These are phyloP conservation scores for Phanerochaete carnosa DNA, from an alignment of 768 basidiomycete genomes.

Conservation along the genomic window DNA sequence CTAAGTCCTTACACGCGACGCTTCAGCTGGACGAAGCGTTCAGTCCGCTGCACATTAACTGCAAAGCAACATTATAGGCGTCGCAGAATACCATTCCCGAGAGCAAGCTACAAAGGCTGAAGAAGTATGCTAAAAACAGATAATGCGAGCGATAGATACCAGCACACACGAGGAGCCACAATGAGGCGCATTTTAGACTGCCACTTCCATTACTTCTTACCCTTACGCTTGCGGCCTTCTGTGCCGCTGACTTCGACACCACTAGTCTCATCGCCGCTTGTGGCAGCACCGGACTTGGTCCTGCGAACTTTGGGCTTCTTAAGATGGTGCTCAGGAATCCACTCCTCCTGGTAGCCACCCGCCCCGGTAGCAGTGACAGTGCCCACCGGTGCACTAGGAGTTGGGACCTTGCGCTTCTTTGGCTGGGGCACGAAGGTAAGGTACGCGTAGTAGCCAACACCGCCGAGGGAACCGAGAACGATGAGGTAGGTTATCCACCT, in stretches of 20 bases:
- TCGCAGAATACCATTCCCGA: neutral
- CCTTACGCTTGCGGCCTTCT: constrained; percentile 47
- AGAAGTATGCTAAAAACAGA: neutral
- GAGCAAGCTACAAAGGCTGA: neutral
- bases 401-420: constrained; percentile 52
- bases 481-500: constrained; percentile 68
- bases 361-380: constrained; percentile 62
- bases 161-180: neutral
- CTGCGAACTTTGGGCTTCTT: constrained; percentile 60
- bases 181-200: constrained; percentile 10
- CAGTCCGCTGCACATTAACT: too few relatives aligned
- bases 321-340: constrained; percentile 90
- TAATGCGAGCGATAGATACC: constrained; percentile 6
- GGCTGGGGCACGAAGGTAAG: constrained; percentile 59
- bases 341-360: constrained; percentile 80
- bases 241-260: constrained; percentile 35
- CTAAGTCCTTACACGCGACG: neutral
- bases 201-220: constrained; percentile 41
- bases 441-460: constrained; percentile 62
- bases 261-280: constrained; percentile 64
- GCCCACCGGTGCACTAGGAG: constrained; percentile 53
- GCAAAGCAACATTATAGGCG: too few relatives aligned
- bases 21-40: too few relatives aligned
- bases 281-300: constrained; percentile 54
- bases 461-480: constrained; percentile 59